A percentile compares a stretch with the other conserved stretches of the same genome.
Evolutionary conservation across 345 rosid species (phyloP).

Genomic region (Gossypium turneri): DNA sequence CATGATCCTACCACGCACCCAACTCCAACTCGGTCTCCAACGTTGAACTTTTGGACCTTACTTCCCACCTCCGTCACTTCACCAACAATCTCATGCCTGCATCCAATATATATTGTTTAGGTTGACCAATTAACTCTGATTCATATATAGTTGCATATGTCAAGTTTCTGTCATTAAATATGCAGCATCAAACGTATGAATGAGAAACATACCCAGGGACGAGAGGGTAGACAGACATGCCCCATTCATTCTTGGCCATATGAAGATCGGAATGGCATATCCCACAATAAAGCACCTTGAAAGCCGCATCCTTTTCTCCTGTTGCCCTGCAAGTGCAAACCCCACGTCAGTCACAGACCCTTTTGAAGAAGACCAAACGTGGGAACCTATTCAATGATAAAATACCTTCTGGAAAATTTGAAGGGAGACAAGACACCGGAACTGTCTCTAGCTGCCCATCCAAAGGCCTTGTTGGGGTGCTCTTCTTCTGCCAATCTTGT

Average conservation of each 20-base stretch:
- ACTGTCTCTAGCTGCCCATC: conserved; percentile 47
- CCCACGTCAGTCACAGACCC: not conserved
- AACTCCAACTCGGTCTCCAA: conserved; percentile 54
- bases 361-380: not conserved
- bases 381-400: not conserved
- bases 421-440: conserved; percentile 49
- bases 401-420: conserved; percentile 38
- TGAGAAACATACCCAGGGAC: no score
- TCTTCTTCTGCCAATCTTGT: conserved; percentile 19
- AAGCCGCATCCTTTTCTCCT: conserved; percentile 26
- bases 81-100: conserved; percentile 46
- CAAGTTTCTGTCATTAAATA: no score
- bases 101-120: no score
- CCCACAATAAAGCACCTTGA: conserved; percentile 35
- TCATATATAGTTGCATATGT: no score
- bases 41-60: conserved; percentile 45
- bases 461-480: conserved; percentile 33
- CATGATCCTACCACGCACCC: conserved; percentile 55
- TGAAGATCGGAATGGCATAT: conserved; percentile 22
- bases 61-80: conserved; percentile 50
- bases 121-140: no score
- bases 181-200: no score
- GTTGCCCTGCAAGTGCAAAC: conserved; percentile 29
- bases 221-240: no score
- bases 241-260: no score